phyloP scores from a whole-genome alignment of 495 filamentous ascomycete species.

The Lophiotrema nucula region DNA sequence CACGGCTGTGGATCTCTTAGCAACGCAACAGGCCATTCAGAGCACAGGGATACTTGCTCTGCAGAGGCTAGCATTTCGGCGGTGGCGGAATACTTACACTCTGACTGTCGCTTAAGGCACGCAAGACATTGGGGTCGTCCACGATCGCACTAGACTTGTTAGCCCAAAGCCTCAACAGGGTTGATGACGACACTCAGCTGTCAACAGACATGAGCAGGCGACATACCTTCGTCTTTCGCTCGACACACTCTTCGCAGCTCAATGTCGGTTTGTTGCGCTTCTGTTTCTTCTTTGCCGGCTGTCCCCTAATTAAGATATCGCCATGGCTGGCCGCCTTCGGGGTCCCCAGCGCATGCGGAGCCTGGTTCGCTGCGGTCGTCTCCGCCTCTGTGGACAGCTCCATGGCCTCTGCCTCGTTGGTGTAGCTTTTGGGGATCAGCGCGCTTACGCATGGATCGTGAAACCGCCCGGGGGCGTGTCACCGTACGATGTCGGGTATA shows the following conservation, averaged over 20 bases:
- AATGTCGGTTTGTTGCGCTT: slow-evolving; percentile 75
- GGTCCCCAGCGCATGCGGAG: background rate
- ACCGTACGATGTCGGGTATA: no score
- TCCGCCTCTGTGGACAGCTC: no score
- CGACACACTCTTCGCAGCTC: slow-evolving; percentile 70
- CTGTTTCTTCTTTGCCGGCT: slow-evolving; percentile 56
- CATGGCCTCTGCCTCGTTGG: background rate
- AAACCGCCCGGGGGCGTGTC: slow-evolving; percentile 11
- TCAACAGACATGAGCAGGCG: background rate
- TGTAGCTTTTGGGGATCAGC: background rate
- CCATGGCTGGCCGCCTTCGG: background rate
- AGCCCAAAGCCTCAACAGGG: background rate
- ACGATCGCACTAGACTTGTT: slow-evolving; percentile 46
- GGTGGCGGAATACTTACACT: slow-evolving; percentile 65
- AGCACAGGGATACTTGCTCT: slow-evolving; percentile 48
- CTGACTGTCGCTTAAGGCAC: slow-evolving; percentile 67
- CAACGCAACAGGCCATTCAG: background rate
- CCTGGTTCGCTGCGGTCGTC: background rate
- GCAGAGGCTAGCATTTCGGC: slow-evolving; percentile 60
- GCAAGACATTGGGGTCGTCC: slow-evolving; percentile 56
- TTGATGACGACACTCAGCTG: background rate
- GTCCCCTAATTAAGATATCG: background rate
- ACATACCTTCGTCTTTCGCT: slow-evolving; percentile 65
- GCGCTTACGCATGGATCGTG: slow-evolving; percentile 20
- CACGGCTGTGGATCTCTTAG: slow-evolving; percentile 32